Evolutionary conservation across 768 basidiomycete genomes (phyloP).

Genomic region (Mycena albidolilacea): DNA sequence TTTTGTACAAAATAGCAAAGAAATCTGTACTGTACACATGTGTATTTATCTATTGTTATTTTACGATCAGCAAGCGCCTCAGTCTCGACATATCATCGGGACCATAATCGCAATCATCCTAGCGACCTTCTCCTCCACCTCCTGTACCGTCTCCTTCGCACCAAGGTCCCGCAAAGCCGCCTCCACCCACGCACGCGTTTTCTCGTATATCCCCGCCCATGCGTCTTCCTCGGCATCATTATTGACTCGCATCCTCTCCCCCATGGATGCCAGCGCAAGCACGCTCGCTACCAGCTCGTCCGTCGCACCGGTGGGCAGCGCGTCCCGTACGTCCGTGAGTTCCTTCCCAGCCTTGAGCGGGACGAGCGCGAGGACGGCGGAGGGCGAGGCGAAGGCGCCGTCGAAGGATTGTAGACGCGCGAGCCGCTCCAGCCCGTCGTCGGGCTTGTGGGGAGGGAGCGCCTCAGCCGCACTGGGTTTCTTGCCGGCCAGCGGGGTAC

Average conservation of each 20-base stretch:
- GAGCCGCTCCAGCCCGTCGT: slow-evolving; percentile 30
- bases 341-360: background rate
- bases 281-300: slow-evolving; percentile 23
- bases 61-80: too few species aligned
- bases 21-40: too few species aligned
- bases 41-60: too few species aligned
- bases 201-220: slow-evolving; percentile 32
- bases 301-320: background rate
- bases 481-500: too few species aligned
- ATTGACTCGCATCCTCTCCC: background rate
- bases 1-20: too few species aligned
- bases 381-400: slow-evolving; percentile 28
- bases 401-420: slow-evolving; percentile 36
- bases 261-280: slow-evolving; percentile 24
- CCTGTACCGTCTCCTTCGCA: background rate
- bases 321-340: background rate
- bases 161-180: background rate
- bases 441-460: too few species aligned
- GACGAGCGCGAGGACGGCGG: slow-evolving; percentile 16
- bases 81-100: too few species aligned
- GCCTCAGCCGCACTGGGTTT: too few species aligned
- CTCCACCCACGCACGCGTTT: slow-evolving; percentile 18
- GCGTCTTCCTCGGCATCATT: background rate
- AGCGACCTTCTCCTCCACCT: slow-evolving; percentile 7
- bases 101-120: background rate